Conservation (phyloP, 2,329 filamentous ascomycete genomes). For the Lecanoromycetidae sp. region DNA sequence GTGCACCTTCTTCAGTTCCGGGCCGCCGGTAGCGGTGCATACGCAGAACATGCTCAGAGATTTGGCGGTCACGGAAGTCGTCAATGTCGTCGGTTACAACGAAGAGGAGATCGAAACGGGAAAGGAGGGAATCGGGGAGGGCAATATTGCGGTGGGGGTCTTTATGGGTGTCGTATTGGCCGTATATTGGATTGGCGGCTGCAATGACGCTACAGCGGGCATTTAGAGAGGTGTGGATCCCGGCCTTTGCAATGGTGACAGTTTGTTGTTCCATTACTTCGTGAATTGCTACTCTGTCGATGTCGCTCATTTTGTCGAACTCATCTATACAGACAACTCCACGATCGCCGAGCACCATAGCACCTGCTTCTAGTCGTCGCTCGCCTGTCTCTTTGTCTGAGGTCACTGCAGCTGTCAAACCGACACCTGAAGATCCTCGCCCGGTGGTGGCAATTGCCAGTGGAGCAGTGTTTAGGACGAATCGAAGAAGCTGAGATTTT, state of each 20-base stretch:
- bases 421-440: conserved; percentile 90
- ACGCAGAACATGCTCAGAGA: conserved; percentile 91
- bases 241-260: conserved; percentile 95
- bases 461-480: conserved; percentile 92
- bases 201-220: conserved; percentile 93
- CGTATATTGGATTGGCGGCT: conserved; percentile 93
- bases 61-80: conserved; percentile 74
- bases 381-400: conserved; percentile 96
- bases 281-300: conserved; percentile 95
- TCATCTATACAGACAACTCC: conserved; percentile 98
- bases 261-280: conserved; percentile 99
- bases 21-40: conserved; percentile 95
- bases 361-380: conserved; percentile 84
- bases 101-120: conserved; percentile 96
- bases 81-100: conserved; percentile 98
- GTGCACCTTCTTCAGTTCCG: conserved; percentile 85
- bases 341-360: conserved; percentile 94
- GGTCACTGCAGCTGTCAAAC: conserved; percentile 92
- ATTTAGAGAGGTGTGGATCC: conserved; percentile 94
- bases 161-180: conserved; percentile 96
- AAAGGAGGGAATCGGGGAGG: conserved; percentile 86
- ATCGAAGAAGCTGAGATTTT: conserved; percentile 94
- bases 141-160: conserved; percentile 98
- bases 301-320: conserved; percentile 99
- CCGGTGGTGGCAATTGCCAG: conserved; percentile 94